Evolutionary conservation across 2,329 filamentous ascomycete species (phyloP).

Genomic region (Cyphellophora attinorum): DNA sequence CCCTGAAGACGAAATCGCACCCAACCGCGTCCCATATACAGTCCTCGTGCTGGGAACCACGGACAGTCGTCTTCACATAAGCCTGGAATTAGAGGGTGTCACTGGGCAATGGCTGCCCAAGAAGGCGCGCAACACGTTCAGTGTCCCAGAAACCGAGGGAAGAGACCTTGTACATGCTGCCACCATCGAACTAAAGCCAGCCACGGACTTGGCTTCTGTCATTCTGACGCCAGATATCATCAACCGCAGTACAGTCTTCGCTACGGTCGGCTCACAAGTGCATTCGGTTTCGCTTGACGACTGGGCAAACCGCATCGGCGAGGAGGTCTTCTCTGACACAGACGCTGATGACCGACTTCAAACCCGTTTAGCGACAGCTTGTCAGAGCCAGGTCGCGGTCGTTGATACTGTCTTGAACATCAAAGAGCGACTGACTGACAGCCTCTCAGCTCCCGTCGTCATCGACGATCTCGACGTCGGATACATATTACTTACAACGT

Average conservation of each 20-base stretch:
- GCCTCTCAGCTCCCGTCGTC: conserved; percentile 40
- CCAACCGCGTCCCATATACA: conserved; percentile 45
- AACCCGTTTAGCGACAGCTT: conserved; percentile 48
- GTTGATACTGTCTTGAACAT: conserved; percentile 34
- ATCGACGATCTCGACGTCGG: conserved; percentile 49
- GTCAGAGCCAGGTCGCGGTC: conserved; percentile 40
- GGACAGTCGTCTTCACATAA: conserved; percentile 47
- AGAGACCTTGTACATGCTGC: conserved; percentile 35
- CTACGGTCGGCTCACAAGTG: conserved; percentile 45
- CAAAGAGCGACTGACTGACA: conserved; percentile 20
- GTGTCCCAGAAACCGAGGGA: conserved; percentile 29
- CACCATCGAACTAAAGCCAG: conserved; percentile 29
- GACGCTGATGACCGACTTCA: conserved; percentile 40
- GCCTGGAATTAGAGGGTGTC: conserved; percentile 52
- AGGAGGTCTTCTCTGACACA: conserved; percentile 34
- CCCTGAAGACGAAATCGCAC: conserved; percentile 27
- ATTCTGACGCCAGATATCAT: conserved; percentile 44
- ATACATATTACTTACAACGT: conserved; percentile 49
- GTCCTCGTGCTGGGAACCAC: conserved; percentile 50
- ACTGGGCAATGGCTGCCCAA: conserved; percentile 54
- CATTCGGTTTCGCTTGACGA: conserved; percentile 45
- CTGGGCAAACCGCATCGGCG: conserved; percentile 48
- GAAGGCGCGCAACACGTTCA: conserved; percentile 29
- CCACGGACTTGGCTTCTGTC: background rate
- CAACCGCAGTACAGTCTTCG: conserved; percentile 50